Conservation (phyloP, 129 eudicot species). For the Cynara cardunculus region DNA sequence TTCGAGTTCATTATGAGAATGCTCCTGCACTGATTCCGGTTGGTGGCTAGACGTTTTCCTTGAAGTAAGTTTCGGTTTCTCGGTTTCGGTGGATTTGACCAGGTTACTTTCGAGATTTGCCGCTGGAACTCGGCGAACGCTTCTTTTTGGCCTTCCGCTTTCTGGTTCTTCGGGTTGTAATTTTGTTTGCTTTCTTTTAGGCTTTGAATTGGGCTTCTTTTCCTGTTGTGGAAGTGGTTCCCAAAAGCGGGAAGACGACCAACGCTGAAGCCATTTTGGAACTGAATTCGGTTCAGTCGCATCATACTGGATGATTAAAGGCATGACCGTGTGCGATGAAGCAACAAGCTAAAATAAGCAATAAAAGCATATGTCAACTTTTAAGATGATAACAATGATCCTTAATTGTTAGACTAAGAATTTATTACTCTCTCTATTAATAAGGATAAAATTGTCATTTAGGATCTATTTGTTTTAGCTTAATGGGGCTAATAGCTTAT, state of each 20-base stretch:
- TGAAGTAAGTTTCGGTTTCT: slow-evolving; percentile 37
- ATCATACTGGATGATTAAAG: slow-evolving; percentile 68
- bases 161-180: slow-evolving; percentile 38
- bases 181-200: slow-evolving; percentile 37
- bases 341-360: slow-evolving; percentile 55
- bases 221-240: slow-evolving; percentile 44
- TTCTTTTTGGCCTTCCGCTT: slow-evolving; percentile 46
- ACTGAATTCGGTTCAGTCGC: slow-evolving; percentile 60
- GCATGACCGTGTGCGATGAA: slow-evolving; percentile 42
- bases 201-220: slow-evolving; percentile 35
- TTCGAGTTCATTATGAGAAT: slow-evolving; percentile 71
- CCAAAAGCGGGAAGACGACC: slow-evolving; percentile 68
- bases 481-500: too few species aligned
- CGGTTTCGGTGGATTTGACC: slow-evolving; percentile 38
- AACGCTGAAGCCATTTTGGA: slow-evolving; percentile 65
- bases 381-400: neutral
- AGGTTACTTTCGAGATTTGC: slow-evolving; percentile 35
- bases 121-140: slow-evolving; percentile 36
- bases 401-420: neutral
- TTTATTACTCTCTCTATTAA: neutral
- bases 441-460: neutral
- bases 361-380: slow-evolving; percentile 21
- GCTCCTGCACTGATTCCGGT: slow-evolving; percentile 48
- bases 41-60: slow-evolving; percentile 35
- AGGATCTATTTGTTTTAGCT: neutral